Percentiles rank a stretch among this genome's conserved stretches.
Evolutionary conservation across 495 filamentous ascomycete species (phyloP).

Genomic region (Aspergillus cavernicola): DNA sequence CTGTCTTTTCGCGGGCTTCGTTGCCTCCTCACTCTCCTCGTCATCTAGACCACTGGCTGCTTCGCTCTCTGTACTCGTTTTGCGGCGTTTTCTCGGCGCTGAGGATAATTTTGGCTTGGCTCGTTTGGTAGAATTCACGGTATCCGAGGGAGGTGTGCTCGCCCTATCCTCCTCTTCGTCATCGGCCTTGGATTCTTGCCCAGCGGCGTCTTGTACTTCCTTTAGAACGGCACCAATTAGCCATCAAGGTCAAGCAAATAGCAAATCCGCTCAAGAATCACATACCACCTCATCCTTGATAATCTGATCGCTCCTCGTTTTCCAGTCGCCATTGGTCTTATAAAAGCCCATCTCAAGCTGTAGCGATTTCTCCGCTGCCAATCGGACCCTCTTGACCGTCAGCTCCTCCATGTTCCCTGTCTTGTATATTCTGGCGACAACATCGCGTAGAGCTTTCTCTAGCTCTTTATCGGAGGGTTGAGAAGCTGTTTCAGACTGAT

Average conservation of each 20-base stretch:
- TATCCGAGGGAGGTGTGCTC: constrained; percentile 16
- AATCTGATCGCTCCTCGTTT: constrained; percentile 68
- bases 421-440: constrained; percentile 55
- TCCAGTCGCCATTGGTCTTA: constrained; percentile 64
- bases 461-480: constrained; percentile 35
- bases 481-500: neutral
- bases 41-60: constrained; percentile 16
- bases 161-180: constrained; percentile 12
- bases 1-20: constrained; percentile 22
- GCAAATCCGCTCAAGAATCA: neutral
- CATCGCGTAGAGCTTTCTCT: constrained; percentile 55
- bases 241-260: neutral
- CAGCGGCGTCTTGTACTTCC: constrained; percentile 30
- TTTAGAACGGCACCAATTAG: constrained; percentile 11
- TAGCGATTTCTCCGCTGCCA: constrained; percentile 60
- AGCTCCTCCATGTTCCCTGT: constrained; percentile 58
- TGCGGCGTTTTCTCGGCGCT: constrained; percentile 35
- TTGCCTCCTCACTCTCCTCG: constrained; percentile 25
- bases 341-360: constrained; percentile 67
- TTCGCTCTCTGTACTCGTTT: constrained; percentile 28
- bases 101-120: constrained; percentile 18
- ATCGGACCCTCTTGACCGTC: constrained; percentile 72
- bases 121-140: constrained; percentile 27
- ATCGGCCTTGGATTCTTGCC: constrained; percentile 10
- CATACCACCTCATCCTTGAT: constrained; percentile 70